Base-by-base conservation (phyloP, 176 grass and related monocot genomes). In the Tuctoria greenei region DNA sequence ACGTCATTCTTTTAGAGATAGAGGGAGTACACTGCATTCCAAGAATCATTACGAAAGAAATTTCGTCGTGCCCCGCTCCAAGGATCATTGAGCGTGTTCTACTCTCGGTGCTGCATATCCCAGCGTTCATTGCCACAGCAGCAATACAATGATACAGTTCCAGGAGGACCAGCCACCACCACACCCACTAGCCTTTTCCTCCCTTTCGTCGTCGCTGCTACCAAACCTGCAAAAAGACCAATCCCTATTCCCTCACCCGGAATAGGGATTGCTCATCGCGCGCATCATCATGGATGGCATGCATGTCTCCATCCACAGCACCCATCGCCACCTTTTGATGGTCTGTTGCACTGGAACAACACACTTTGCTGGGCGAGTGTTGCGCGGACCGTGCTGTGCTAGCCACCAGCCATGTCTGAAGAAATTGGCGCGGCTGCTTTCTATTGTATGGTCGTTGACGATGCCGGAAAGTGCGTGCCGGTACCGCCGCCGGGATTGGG, bases 241-340 rank as follows among this genome's bases (percentile, higher is more conserved):
- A 13, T 8, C 28, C 31, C 31, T 58, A 58, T 63, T 59, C 43
- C 60, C 38, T 46, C 45, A 41, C 55, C 44, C 43, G 17, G 50
- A 50, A 31, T 31, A 31, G 31, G 31, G 31, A 31, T 3, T 31
- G 31, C 26, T 23, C 57, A 74, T 18, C 51, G 80, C 17, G 49
- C 49, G 49, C 68, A 61, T 52, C 37, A 79, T 64, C n/a, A n/a
- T n/a, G n/a, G n/a, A n/a, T n/a, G n/a, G 66, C 84, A 72, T 45
- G 77, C 58, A 56, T 13, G 28, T 57, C 61, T 20, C 84, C 79
- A 63, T 20, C 49, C 17, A 20, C 15, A 57, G 42, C 67, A 62
- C 58, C 59, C 49, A 72, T 55, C 54, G 52, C 26, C 84, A 8
- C 52, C 74, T 42, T 67, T 54, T 73, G 85, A 87, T 83, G 42